Evolutionary conservation across 2,329 filamentous ascomycete species (phyloP).

Genomic region (Alternaria longipes): DNA sequence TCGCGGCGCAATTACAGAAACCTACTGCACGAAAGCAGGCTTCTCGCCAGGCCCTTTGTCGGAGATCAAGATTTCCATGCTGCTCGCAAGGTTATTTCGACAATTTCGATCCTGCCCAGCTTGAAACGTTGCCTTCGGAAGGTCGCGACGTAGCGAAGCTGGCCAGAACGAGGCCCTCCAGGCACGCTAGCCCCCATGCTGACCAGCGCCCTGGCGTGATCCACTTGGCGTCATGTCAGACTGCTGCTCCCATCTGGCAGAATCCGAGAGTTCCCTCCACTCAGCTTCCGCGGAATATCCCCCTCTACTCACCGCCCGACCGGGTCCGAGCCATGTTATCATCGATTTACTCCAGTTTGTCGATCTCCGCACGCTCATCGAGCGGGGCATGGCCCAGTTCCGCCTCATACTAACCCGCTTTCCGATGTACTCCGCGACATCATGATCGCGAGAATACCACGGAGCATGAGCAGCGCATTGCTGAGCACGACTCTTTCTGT

Average conservation of each 20-base stretch:
- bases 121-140: conserved; percentile 30
- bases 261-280: conserved; percentile 30
- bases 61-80: conserved; percentile 12
- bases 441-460: conserved; percentile 26
- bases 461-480: conserved; percentile 16
- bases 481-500: conserved; percentile 23
- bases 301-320: conserved; percentile 32
- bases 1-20: conserved; percentile 1
- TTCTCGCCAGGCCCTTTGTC: background rate
- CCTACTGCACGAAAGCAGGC: background rate
- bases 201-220: conserved; percentile 27
- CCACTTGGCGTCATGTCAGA: conserved; percentile 37
- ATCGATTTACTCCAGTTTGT: conserved; percentile 38
- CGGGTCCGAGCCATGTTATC: conserved; percentile 12
- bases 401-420: conserved; percentile 27
- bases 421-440: conserved; percentile 20
- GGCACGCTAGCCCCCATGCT: conserved; percentile 30
- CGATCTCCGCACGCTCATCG: conserved; percentile 34
- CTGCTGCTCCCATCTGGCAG: conserved; percentile 37
- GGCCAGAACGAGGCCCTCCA: conserved; percentile 31
- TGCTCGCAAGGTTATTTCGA: conserved; percentile 9
- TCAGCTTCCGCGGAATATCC: conserved; percentile 14
- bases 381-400: conserved; percentile 21
- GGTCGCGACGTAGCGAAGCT: conserved; percentile 17
- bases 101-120: conserved; percentile 19